Evolutionary conservation across 208 protist species (phyloP).

Genomic region (Polymyxa betae): DNA sequence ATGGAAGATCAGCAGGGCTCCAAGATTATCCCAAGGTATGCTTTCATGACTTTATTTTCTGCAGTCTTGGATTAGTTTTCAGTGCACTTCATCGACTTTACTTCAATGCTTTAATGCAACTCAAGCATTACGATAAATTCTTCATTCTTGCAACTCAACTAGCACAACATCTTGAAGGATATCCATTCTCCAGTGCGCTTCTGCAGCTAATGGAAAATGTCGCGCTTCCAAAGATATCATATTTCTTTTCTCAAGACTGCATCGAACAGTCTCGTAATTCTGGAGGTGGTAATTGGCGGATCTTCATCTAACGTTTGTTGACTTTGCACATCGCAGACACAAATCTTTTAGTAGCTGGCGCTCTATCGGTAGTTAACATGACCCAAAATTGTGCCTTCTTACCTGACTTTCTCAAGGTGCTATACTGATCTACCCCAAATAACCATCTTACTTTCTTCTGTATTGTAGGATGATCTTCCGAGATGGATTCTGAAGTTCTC

Average conservation of each 20-base stretch:
- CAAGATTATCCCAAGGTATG: not conserved
- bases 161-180: conserved; percentile 8
- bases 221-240: conserved; percentile 27
- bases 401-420: not conserved
- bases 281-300: not conserved
- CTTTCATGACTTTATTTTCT: not conserved
- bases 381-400: conserved; percentile 43
- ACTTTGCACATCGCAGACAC: not conserved
- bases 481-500: not conserved
- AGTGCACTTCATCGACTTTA: conserved; percentile 28
- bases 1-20: conserved; percentile 46
- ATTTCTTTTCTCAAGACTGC: not conserved
- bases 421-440: not conserved
- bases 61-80: not conserved
- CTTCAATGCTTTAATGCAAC: conserved; percentile 40
- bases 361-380: conserved; percentile 18
- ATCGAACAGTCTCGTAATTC: not conserved
- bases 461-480: not conserved
- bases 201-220: not conserved
- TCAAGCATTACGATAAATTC: conserved; percentile 20
- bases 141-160: conserved; percentile 22
- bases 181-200: not conserved
- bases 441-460: not conserved
- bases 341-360: not conserved
- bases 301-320: not conserved